Base-by-base conservation (phyloP, 192 early-diverging fungal genomes). In the Linnemannia zychae region DNA sequence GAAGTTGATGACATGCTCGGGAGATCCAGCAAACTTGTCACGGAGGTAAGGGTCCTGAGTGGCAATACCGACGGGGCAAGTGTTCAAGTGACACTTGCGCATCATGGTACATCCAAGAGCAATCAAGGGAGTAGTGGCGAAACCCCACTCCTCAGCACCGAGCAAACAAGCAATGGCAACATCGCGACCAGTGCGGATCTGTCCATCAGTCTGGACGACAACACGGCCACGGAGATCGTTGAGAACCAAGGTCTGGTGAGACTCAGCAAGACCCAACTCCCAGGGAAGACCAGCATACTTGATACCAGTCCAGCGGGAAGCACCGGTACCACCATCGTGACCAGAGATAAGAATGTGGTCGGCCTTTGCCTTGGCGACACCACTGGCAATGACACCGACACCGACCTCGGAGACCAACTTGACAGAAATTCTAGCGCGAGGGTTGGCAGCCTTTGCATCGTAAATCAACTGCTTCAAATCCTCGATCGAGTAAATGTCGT, bases 401-500 rank as follows among this genome's bases (percentile, higher is more conserved):
- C 98, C 98, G 66, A 98, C 97, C 89, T 99, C 97, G 3, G 97
- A 98, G 13, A 99, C 98, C 4, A 99, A 91, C 90, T 99, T 99
- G 66, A 99, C 98, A 7, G 96, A 97, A 34, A 99, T 95, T 79
- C 98, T 93, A n/a, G 98, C 92, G 2, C 87, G 86, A 31, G 93
- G 95, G 90, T 99, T 99, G 48, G 97, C 90, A 88, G 96, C 97
- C 90, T 99, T 98, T 75, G 98, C 92, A 82, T 99, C 98, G 82
- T 98, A 99, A 83, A 99, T 99, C 28, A 99, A 88, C 90, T 99
- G 98, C 92, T 98, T 98, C 76, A 99, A 91, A 86, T 99, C 98
- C 88, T 99, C 98, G 77, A 99, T 99, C 20, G 97, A 98, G 92
- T 99, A 98, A 76, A 98, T 98, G 88, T 99, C 98, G 90, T 99